Conservation (phyloP, 2,329 filamentous ascomycete genomes). For the Dactylellina drechsleri region DNA sequence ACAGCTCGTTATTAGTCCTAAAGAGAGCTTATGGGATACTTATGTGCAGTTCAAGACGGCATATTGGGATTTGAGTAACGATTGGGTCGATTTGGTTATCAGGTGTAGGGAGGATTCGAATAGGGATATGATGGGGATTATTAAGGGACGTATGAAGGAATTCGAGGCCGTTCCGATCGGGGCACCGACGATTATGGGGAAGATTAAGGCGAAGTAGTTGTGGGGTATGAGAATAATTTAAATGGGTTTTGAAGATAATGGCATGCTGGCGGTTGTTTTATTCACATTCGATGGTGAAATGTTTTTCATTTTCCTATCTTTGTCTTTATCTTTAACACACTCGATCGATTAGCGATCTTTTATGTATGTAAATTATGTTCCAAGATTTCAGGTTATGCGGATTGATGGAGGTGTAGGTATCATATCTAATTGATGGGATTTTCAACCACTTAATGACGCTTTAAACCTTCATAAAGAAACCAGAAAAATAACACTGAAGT, state of each 20-base stretch:
- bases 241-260: background rate
- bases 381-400: background rate
- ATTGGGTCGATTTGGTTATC: slow-evolving; percentile 93
- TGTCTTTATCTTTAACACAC: background rate
- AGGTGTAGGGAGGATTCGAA: slow-evolving; percentile 92
- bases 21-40: slow-evolving; percentile 75
- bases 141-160: slow-evolving; percentile 89
- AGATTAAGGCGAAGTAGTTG: slow-evolving; percentile 73
- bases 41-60: slow-evolving; percentile 84
- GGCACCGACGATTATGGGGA: slow-evolving; percentile 92
- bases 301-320: background rate
- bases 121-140: slow-evolving; percentile 82
- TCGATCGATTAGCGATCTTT: slow-evolving; percentile 9
- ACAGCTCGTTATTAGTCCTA: slow-evolving; percentile 78
- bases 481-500: background rate
- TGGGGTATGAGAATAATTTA: background rate
- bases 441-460: background rate
- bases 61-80: slow-evolving; percentile 94
- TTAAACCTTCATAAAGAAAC: background rate
- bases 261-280: background rate
- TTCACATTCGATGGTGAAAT: background rate
- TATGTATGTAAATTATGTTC: slow-evolving; percentile 2
- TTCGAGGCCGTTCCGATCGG: slow-evolving; percentile 79
- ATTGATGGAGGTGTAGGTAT: background rate
- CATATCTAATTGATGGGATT: background rate